Base-by-base conservation (phyloP, 2,329 filamentous ascomycete species). In the Neopestalotiopsis sp. region DNA sequence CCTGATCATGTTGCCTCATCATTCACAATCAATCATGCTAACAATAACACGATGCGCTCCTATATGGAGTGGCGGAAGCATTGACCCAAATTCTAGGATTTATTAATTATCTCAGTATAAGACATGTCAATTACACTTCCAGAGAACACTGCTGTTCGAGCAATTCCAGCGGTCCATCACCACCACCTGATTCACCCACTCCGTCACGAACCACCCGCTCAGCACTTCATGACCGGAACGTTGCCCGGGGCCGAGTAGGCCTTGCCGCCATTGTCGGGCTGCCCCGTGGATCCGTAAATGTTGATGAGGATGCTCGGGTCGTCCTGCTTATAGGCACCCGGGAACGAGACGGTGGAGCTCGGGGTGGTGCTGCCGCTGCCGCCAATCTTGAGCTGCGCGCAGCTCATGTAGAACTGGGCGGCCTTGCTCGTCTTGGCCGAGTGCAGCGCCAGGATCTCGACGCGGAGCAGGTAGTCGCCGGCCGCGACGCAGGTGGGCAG, bases 401-500 rank as follows among this genome's bases (percentile, higher is more conserved):
- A 84, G 59, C 78, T 80, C 73, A 79, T 79, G 79, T 84, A 84
- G 76, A 84, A 83, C 75, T 84, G 82, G 0, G 81, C 81, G 17
- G 74, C 77, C 66, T 78, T 81, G 14, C 70, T 69, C 13, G 70
- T 74, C 68, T 77, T 76, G 17, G 86, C 86, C 20, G 83, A 82
- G 77, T 89, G 86, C 59, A 88, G 79, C 6, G 86, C 86, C 57
- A 88, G 81, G 40, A 85, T 80, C 79, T 89, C 87, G 34, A 86
- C 83, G 58, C 87, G 82, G 75, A 89, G 78, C 34, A 89, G 82
- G 72, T 89, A 89, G 64, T 88, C 81, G 59, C 87, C 87, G 1
- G 85, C 79, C 3, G 86, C 83, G 69, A 89, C 81, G 78, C 83
- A 85, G 42, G 79, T 74, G 56, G 87, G 87, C 70, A 89, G 76